Conservation (phyloP, 106 monocot genomes). For the Gastrodia elata region DNA sequence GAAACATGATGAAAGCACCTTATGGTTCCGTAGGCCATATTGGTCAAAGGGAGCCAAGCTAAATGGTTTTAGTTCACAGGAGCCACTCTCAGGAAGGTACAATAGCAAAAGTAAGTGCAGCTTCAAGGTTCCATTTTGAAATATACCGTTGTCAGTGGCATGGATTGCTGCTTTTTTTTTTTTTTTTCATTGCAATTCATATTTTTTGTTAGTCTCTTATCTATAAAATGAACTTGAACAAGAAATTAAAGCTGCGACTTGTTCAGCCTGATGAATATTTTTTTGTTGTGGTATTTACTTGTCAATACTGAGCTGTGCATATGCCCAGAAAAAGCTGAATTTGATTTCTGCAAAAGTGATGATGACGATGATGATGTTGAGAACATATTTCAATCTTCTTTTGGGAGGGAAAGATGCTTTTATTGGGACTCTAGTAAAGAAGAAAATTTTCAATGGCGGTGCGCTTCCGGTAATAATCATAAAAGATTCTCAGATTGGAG, state of each 20-base stretch:
- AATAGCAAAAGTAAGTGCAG: constrained; percentile 36
- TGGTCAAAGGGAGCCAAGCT: constrained; percentile 43
- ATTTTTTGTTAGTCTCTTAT: background rate
- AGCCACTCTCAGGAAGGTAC: constrained; percentile 19
- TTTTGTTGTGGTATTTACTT: background rate
- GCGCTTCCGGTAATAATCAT: constrained; percentile 16
- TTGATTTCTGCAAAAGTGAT: constrained; percentile 44
- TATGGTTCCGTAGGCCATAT: constrained; percentile 63
- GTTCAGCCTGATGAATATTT: background rate
- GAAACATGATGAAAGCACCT: constrained; percentile 37
- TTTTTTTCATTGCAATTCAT: background rate
- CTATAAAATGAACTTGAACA: background rate
- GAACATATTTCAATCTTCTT: constrained; percentile 51
- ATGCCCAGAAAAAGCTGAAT: constrained; percentile 28
- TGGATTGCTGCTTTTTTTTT: background rate
- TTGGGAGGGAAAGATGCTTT: constrained; percentile 25
- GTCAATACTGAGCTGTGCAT: background rate
- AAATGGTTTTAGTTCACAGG: constrained; percentile 31
- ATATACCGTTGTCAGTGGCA: background rate
- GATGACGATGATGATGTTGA: constrained; percentile 57
- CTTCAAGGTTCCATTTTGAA: background rate
- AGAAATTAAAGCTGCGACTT: background rate
- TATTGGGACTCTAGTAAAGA: constrained; percentile 51
- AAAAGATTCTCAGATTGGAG: constrained; percentile 37
- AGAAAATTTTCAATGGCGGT: constrained; percentile 25